These are phyloP conservation scores for Mucor saturninus DNA, from an alignment of 371 early-diverging fungal species.

Conservation along the genomic window DNA sequence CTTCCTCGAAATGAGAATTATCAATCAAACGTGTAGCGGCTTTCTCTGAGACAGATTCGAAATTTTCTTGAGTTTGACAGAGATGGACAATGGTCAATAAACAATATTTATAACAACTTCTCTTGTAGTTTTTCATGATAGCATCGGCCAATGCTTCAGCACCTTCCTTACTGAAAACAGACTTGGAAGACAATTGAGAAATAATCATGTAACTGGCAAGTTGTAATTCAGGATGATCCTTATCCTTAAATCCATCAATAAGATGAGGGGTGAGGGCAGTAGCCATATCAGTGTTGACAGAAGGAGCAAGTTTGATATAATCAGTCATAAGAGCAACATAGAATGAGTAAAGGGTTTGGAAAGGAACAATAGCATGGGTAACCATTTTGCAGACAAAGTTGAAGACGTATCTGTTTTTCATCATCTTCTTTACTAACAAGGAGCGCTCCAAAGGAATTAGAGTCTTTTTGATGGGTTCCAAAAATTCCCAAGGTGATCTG, in stretches of 20 bases:
- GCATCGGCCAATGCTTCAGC: conserved; percentile 48
- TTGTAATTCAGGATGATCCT: conserved; percentile 56
- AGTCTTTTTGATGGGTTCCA: conserved; percentile 63
- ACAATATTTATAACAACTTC: conserved; percentile 39
- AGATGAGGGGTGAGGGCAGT: conserved; percentile 66
- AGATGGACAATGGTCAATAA: conserved; percentile 70
- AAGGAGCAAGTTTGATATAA: conserved; percentile 55
- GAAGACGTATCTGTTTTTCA: conserved; percentile 63
- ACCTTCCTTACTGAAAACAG: conserved; percentile 55
- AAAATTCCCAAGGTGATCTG: conserved; percentile 70
- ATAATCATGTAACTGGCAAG: conserved; percentile 73
- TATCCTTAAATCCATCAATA: conserved; percentile 56
- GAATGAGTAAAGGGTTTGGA: conserved; percentile 68
- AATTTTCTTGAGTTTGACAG: conserved; percentile 66
- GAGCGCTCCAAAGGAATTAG: conserved; percentile 66
- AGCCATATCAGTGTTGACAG: conserved; percentile 50
- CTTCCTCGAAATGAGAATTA: conserved; percentile 37
- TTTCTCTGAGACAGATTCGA: conserved; percentile 48
- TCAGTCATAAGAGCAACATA: conserved; percentile 69
- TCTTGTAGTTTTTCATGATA: conserved; percentile 45
- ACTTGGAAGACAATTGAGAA: conserved; percentile 64
- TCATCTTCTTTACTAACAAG: conserved; percentile 61
- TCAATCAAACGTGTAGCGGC: conserved; percentile 43
- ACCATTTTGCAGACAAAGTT: conserved; percentile 72
- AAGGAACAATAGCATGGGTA: conserved; percentile 43